Percentiles rank a stretch among this genome's conserved stretches.
Conservation (phyloP, 106 monocot species). For the Gastrodia elata region DNA sequence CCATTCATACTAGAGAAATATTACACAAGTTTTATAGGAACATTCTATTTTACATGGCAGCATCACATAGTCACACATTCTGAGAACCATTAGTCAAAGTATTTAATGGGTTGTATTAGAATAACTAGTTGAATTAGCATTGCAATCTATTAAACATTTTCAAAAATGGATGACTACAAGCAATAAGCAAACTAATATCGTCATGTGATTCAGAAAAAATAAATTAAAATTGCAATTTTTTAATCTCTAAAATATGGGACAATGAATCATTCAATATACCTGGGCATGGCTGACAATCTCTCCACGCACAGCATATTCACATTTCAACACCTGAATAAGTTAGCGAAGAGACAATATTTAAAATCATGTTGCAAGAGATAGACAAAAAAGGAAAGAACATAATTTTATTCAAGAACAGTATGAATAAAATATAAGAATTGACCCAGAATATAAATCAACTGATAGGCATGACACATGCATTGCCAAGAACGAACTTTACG, state of each 20-base stretch:
- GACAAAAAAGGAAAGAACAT: not conserved
- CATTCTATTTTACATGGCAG: not conserved
- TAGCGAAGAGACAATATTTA: not conserved
- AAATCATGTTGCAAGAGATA: not conserved
- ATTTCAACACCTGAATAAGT: slow-evolving; percentile 45
- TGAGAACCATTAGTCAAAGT: not conserved
- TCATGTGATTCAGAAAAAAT: not conserved
- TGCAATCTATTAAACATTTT: not conserved
- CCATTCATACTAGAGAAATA: not conserved
- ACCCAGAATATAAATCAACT: not conserved
- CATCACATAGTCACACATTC: not conserved
- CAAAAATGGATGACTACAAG: not conserved
- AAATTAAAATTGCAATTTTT: not conserved
- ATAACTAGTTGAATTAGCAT: not conserved
- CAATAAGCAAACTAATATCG: not conserved
- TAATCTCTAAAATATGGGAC: not conserved
- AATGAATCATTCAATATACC: slow-evolving; percentile 19
- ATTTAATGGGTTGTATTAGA: not conserved
- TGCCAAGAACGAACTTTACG: not conserved
- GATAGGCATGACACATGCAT: not conserved
- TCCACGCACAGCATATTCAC: slow-evolving; percentile 77
- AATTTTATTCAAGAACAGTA: not conserved
- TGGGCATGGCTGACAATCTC: slow-evolving; percentile 64
- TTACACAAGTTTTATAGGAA: not conserved
- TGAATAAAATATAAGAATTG: not conserved